A percentile compares a stretch with the other conserved stretches of the same genome.
Evolutionary conservation across 805 yeast genomes (phyloP).

Genomic region (Saturnispora quitensis): DNA sequence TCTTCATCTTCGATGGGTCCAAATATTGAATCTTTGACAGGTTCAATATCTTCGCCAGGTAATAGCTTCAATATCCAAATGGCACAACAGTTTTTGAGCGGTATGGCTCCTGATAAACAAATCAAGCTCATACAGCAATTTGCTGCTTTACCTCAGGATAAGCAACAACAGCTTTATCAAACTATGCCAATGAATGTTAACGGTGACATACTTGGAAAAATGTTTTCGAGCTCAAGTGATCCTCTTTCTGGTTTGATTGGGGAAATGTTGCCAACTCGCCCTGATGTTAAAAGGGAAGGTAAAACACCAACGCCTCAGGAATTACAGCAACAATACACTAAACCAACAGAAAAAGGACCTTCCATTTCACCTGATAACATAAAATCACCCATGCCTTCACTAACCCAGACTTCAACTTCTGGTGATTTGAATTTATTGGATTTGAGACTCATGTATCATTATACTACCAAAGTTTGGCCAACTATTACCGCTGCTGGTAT

Average conservation of each 20-base stretch:
- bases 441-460: conserved; percentile 76
- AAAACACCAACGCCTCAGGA: conserved; percentile 15
- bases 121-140: conserved; percentile 12
- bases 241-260: conserved; percentile 9
- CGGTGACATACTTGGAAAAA: conserved; percentile 2
- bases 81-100: conserved; percentile 10
- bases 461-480: conserved; percentile 72
- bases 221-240: conserved; percentile 2
- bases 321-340: conserved; percentile 17
- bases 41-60: background rate
- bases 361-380: conserved; percentile 25
- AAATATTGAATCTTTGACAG: background rate
- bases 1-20: background rate
- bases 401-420: conserved; percentile 12
- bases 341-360: conserved; percentile 16
- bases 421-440: conserved; percentile 57
- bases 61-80: background rate
- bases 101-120: conserved; percentile 13
- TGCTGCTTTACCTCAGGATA: conserved; percentile 12
- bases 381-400: conserved; percentile 20
- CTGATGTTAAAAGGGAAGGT: conserved; percentile 2
- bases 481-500: conserved; percentile 89
- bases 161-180: conserved; percentile 14
- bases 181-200: conserved; percentile 9
- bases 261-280: conserved; percentile 8